Conservation (phyloP, 2,329 filamentous ascomycete species). For the Colletotrichum zoysiae region DNA sequence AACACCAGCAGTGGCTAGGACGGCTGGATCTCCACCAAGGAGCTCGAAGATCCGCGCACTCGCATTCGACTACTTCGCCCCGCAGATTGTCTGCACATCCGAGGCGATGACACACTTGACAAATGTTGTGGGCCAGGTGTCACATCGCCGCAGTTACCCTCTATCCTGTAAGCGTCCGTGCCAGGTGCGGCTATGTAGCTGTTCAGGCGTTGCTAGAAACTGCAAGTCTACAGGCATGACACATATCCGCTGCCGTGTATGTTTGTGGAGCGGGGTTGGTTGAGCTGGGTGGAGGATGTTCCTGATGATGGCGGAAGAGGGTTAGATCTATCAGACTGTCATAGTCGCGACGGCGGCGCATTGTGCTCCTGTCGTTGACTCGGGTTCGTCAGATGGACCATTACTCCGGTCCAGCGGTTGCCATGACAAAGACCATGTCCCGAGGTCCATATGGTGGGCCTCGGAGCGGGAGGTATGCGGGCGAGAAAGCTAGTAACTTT, state of each 20-base stretch:
- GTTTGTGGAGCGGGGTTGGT: conserved; percentile 8
- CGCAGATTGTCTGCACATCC: background rate
- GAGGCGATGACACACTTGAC: conserved; percentile 20
- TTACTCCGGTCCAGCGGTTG: background rate
- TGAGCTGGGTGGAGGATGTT: background rate
- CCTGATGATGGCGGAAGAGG: conserved; percentile 6
- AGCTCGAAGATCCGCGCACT: background rate
- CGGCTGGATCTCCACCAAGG: background rate
- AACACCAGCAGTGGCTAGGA: background rate
- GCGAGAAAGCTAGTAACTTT: conserved; percentile 9
- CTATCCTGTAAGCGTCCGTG: conserved; percentile 16
- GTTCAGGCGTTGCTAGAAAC: background rate
- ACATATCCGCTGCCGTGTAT: conserved; percentile 13
- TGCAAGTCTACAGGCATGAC: background rate
- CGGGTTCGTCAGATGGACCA: conserved; percentile 21
- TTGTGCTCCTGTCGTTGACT: background rate
- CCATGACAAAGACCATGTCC: background rate
- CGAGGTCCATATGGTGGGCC: background rate
- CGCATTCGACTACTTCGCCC: background rate
- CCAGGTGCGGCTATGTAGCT: conserved; percentile 6
- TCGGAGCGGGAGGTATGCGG: background rate
- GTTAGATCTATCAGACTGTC: conserved; percentile 29
- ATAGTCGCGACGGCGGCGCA: conserved; percentile 5
- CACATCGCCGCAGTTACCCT: conserved; percentile 12
- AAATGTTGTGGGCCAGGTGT: conserved; percentile 25